Evolutionary conservation across 495 filamentous ascomycete species (phyloP).

Genomic region (Xylaria nigripes): DNA sequence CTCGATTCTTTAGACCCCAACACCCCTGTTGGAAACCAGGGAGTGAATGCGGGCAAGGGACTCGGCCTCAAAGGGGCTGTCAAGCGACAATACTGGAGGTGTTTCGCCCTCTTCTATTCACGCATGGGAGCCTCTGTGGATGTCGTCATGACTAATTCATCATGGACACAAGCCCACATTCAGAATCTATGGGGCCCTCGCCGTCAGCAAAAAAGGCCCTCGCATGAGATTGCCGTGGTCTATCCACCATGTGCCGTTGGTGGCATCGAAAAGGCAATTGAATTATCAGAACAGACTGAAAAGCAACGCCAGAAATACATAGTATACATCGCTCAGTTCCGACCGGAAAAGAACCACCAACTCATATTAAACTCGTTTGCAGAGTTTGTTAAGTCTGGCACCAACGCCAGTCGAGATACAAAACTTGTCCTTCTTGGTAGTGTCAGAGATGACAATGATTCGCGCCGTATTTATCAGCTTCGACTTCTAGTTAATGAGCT

Average conservation of each 20-base stretch:
- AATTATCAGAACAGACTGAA: conserved; percentile 59
- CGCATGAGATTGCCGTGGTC: conserved; percentile 54
- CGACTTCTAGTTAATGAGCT: conserved; percentile 83
- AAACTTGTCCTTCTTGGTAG: conserved; percentile 78
- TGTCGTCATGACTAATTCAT: conserved; percentile 92
- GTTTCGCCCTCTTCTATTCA: conserved; percentile 75
- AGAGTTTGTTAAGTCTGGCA: conserved; percentile 46
- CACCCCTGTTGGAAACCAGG: conserved; percentile 50
- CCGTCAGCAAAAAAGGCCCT: conserved; percentile 34
- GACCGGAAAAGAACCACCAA: conserved; percentile 92
- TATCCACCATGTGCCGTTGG: conserved; percentile 88
- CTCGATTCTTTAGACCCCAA: conserved; percentile 66
- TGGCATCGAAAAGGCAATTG: conserved; percentile 64
- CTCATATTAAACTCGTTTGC: conserved; percentile 78
- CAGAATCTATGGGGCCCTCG: conserved; percentile 64
- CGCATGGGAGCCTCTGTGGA: conserved; percentile 74
- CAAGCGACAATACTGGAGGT: conserved; percentile 77
- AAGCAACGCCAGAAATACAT: conserved; percentile 56
- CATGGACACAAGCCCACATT: conserved; percentile 87
- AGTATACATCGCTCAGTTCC: conserved; percentile 93
- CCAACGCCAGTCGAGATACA: conserved; percentile 41
- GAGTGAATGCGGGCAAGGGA: conserved; percentile 75
- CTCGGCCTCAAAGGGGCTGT: conserved; percentile 53
- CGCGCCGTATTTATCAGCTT: conserved; percentile 83
- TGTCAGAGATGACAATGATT: conserved; percentile 74